Base-by-base conservation (phyloP, 2,329 filamentous ascomycete genomes). In the Alternaria consortialis region DNA sequence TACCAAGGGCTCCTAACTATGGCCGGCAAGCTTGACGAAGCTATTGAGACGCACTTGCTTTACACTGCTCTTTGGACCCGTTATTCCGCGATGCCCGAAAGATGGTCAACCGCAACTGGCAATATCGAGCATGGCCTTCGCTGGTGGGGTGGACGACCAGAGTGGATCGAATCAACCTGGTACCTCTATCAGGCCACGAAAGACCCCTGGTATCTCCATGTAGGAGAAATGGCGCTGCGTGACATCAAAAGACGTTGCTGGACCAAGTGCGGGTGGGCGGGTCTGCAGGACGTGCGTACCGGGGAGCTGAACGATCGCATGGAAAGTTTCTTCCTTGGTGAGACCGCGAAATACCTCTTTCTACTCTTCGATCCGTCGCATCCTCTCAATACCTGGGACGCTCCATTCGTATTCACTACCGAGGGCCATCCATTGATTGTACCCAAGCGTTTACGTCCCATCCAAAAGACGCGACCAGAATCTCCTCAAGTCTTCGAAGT, bases 291-390 rank as follows among this genome's bases (percentile, higher is more conserved):
- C 62, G 83, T 85, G 20, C 77, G 79, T 7, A 82, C 75, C n/a
- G 94, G 94, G 4, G 92, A 97, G 79, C 88, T 93, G 79, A 92
- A 88, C 69, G 94, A 99, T 76, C 90, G 95, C 34, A 98, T 98
- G 95, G 95, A 99, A 80, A 98, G 94, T 76, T 99, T 98, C 84
- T 98, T 98, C 74, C 85, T 99, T 1, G 94, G 95, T 13, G 95
- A 99, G 80, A 99, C 95, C 1, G 90, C 93, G 44, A 97, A 98
- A 79, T 99, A 99, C 77, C 84, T 99, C 64, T 98, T 96, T 77
- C 82, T 99, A 56, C 86, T 98, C 2, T 98, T 96, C 77, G 92
- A 97, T 67, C 86, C 89, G 5, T 85, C 89, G 13, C 95, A 98
- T 79, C 93, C 94, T 0, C 81, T 99, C 42, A 98, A 98, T 78